Conservation (phyloP, 2,329 filamentous ascomycete species). For the Didymella sp. region DNA sequence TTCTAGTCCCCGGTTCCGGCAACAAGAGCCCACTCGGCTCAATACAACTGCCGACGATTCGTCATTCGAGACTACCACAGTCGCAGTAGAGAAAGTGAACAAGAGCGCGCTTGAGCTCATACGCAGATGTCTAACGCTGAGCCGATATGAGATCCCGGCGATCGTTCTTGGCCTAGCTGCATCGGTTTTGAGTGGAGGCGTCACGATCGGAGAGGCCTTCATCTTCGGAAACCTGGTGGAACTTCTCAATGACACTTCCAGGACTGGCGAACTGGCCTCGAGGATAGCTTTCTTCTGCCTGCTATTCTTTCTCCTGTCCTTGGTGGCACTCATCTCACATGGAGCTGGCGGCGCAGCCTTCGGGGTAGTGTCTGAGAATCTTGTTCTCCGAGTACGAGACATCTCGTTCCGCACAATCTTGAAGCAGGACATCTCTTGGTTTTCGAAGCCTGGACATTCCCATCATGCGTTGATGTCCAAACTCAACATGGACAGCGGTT, state of each 20-base stretch:
- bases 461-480: slow-evolving; percentile 55
- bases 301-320: slow-evolving; percentile 62
- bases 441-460: slow-evolving; percentile 52
- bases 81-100: slow-evolving; percentile 6
- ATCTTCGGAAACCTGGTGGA: slow-evolving; percentile 44
- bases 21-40: slow-evolving; percentile 21
- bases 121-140: slow-evolving; percentile 37
- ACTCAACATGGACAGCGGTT: slow-evolving; percentile 58
- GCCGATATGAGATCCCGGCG: slow-evolving; percentile 49
- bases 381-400: slow-evolving; percentile 55
- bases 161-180: slow-evolving; percentile 53
- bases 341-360: slow-evolving; percentile 56
- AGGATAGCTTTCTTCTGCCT: slow-evolving; percentile 55
- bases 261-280: slow-evolving; percentile 29
- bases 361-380: slow-evolving; percentile 56
- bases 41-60: slow-evolving; percentile 4
- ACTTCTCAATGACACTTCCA: slow-evolving; percentile 36
- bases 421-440: slow-evolving; percentile 63
- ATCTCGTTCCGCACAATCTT: slow-evolving; percentile 60
- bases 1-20: slow-evolving; percentile 23
- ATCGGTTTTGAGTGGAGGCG: slow-evolving; percentile 56
- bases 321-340: slow-evolving; percentile 58
- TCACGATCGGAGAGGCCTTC: slow-evolving; percentile 63
- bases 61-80: not conserved
- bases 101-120: slow-evolving; percentile 31